phyloP scores from a whole-genome alignment of 192 early-diverging fungal genomes.

The Rhizoclosmatium sp. region DNA sequence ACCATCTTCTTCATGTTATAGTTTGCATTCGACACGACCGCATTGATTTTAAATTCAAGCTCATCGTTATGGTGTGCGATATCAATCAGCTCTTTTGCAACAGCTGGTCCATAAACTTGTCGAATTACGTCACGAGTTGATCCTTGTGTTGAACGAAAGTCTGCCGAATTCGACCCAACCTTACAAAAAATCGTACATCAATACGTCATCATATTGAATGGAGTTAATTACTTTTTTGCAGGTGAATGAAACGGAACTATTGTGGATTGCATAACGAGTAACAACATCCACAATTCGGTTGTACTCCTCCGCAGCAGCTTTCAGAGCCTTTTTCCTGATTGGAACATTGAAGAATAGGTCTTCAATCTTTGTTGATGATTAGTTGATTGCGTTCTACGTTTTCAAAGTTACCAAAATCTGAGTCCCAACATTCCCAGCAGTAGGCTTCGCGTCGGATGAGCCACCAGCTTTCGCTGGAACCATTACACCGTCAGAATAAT shows the following conservation, averaged over 20 bases:
- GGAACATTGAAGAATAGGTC: slow-evolving; percentile 96
- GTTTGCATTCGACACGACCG: slow-evolving; percentile 88
- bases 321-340: slow-evolving; percentile 84
- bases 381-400: not conserved
- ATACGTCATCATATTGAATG: slow-evolving; percentile 3
- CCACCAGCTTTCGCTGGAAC: slow-evolving; percentile 77
- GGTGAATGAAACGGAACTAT: slow-evolving; percentile 80
- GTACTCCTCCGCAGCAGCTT: slow-evolving; percentile 88
- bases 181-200: slow-evolving; percentile 17
- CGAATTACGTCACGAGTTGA: slow-evolving; percentile 81
- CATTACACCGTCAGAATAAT: slow-evolving; percentile 88
- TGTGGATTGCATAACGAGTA: slow-evolving; percentile 93
- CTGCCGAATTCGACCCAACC: slow-evolving; percentile 72
- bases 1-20: slow-evolving; percentile 85
- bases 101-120: slow-evolving; percentile 81
- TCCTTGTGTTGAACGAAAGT: slow-evolving; percentile 75
- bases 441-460: slow-evolving; percentile 84
- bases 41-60: slow-evolving; percentile 71
- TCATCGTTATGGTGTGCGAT: slow-evolving; percentile 59
- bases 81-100: slow-evolving; percentile 80
- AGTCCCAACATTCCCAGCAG: slow-evolving; percentile 95
- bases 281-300: slow-evolving; percentile 89
- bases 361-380: slow-evolving; percentile 70
- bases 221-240: slow-evolving; percentile 80
- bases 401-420: slow-evolving; percentile 65